Percentiles rank a stretch among this genome's conserved stretches.
phyloP scores from a whole-genome alignment of 2,329 filamentous ascomycete species.

The Calycina herbarum region DNA sequence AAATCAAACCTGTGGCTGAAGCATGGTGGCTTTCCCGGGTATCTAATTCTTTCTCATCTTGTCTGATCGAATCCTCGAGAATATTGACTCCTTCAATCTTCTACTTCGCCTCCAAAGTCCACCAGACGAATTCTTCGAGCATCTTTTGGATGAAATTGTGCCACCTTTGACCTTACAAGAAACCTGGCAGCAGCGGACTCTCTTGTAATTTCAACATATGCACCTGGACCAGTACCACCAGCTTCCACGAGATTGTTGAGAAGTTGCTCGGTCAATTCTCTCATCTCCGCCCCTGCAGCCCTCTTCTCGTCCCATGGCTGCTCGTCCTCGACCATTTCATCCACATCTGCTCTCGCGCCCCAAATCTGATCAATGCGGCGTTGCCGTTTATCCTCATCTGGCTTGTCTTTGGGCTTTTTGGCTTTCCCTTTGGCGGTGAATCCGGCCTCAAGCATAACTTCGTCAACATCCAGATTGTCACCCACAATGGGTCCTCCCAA shows the following conservation, averaged over 20 bases:
- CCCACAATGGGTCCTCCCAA: conserved; percentile 81
- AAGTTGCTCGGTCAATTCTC: conserved; percentile 58
- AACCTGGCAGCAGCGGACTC: conserved; percentile 65
- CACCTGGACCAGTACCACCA: conserved; percentile 53
- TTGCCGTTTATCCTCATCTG: conserved; percentile 54
- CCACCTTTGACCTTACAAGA: conserved; percentile 64
- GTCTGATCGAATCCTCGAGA: neutral
- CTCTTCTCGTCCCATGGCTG: conserved; percentile 37
- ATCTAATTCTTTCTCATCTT: neutral
- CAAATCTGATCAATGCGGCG: conserved; percentile 65
- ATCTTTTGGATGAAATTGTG: conserved; percentile 65
- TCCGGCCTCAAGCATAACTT: conserved; percentile 58
- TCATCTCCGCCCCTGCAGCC: conserved; percentile 59
- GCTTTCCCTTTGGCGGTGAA: conserved; percentile 61
- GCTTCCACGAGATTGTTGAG: conserved; percentile 58
- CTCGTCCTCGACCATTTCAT: conserved; percentile 42
- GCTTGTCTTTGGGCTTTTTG: conserved; percentile 47
- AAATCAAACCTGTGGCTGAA: neutral
- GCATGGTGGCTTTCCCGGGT: neutral
- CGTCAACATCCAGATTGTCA: conserved; percentile 65
- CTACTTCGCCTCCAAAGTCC: conserved; percentile 64
- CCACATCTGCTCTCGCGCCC: conserved; percentile 39
- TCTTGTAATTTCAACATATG: conserved; percentile 58
- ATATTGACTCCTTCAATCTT: conserved; percentile 43
- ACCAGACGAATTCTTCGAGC: conserved; percentile 58